These are phyloP conservation scores for Cyberlindnera misumaiensis DNA, from an alignment of 805 yeast species.

Conservation along the genomic window DNA sequence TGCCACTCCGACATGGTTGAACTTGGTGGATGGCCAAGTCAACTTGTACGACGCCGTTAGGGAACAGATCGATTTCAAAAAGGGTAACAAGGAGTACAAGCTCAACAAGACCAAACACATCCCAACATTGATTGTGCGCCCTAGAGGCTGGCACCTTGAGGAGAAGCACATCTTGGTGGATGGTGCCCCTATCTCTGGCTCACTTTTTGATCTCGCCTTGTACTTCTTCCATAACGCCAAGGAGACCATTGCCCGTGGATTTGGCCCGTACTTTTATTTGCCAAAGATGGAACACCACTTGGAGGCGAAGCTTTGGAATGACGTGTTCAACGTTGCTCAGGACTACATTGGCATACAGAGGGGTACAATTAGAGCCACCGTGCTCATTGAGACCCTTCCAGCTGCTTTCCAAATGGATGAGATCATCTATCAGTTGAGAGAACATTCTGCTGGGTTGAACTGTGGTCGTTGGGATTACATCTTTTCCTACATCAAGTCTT, in stretches of 20 bases:
- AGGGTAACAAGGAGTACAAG: constrained; percentile 19
- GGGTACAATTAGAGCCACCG: constrained; percentile 79
- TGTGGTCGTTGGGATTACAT: constrained; percentile 92
- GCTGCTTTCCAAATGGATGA: constrained; percentile 86
- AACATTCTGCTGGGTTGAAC: constrained; percentile 75
- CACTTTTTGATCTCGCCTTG: constrained; percentile 72
- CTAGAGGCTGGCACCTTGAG: constrained; percentile 84
- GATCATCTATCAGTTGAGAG: constrained; percentile 67
- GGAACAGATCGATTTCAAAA: constrained; percentile 48
- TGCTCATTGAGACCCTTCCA: constrained; percentile 75
- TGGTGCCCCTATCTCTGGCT: constrained; percentile 75
- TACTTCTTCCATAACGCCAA: constrained; percentile 73
- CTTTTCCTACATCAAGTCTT: constrained; percentile 70
- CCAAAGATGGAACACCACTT: constrained; percentile 85
- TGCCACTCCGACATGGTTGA: constrained; percentile 81
- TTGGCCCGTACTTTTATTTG: constrained; percentile 76
- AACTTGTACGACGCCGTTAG: constrained; percentile 71
- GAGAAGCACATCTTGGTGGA: constrained; percentile 67
- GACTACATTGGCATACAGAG: constrained; percentile 62
- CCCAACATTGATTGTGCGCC: constrained; percentile 77
- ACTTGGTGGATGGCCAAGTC: constrained; percentile 71
- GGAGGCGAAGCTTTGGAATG: constrained; percentile 82
- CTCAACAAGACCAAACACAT: constrained; percentile 40
- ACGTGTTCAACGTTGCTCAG: constrained; percentile 69
- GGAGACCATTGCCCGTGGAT: constrained; percentile 53